Conservation (phyloP, 139 green algal genomes). For the Diplosphaera chodatii region DNA sequence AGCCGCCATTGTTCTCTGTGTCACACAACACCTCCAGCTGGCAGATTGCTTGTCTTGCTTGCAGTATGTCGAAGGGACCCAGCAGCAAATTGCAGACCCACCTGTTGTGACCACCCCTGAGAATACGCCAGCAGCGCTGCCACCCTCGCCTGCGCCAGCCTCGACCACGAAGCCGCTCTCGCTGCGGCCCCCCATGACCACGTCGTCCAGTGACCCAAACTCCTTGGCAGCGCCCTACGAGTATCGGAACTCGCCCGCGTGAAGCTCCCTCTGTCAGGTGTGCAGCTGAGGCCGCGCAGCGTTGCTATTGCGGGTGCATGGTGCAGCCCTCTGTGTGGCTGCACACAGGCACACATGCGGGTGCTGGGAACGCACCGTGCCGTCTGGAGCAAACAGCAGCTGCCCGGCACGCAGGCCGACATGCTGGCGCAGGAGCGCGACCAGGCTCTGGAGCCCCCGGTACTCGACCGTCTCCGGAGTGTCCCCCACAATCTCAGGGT, state of each 20-base stretch:
- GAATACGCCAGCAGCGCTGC: slow-evolving; percentile 46
- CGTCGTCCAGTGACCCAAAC: slow-evolving; percentile 87
- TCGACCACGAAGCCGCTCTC: slow-evolving; percentile 37
- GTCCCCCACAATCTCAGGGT: slow-evolving; percentile 68
- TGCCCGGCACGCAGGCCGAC: slow-evolving; percentile 20
- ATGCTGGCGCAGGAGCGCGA: slow-evolving; percentile 19
- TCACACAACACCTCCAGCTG: too few relatives aligned
- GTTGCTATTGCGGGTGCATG: too few relatives aligned
- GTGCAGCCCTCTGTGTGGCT: too few relatives aligned
- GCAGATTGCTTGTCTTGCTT: too few relatives aligned
- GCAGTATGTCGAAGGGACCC: too few relatives aligned
- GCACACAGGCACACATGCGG: too few relatives aligned
- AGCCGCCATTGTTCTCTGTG: slow-evolving; percentile 80
- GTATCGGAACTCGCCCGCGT: too few relatives aligned
- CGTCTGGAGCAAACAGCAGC: slow-evolving; percentile 20
- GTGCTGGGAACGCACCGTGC: neutral
- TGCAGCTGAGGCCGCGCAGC: too few relatives aligned
- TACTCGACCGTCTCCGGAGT: slow-evolving; percentile 65
- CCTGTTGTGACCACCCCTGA: slow-evolving; percentile 64
- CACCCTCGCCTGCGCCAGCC: slow-evolving; percentile 51
- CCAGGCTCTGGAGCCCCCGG: slow-evolving; percentile 43
- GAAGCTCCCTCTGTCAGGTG: too few relatives aligned
- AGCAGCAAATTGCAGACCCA: too few relatives aligned
- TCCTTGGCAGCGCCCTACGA: slow-evolving; percentile 13
- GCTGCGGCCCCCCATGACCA: slow-evolving; percentile 90